Evolutionary conservation across 345 rosid species (phyloP).

Genomic region (Boechera retrofracta): DNA sequence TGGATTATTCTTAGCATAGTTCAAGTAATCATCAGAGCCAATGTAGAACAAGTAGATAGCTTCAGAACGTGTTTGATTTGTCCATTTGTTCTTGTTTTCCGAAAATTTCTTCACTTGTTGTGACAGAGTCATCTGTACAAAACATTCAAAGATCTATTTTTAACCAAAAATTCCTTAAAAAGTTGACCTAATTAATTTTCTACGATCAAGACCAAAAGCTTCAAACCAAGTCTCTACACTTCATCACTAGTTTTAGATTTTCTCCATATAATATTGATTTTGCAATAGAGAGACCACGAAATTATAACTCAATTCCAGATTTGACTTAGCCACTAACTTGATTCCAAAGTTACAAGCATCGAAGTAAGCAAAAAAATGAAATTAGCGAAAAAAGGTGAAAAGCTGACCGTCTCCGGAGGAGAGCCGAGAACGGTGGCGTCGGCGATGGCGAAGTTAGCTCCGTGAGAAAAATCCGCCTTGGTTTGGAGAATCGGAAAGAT

Average conservation of each 20-base stretch:
- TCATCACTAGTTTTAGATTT: background rate
- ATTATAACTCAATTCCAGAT: background rate
- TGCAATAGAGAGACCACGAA: background rate
- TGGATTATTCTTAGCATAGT: constrained; percentile 27
- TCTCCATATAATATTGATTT: background rate
- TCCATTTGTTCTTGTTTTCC: constrained; percentile 42
- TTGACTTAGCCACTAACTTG: background rate
- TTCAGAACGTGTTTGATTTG: constrained; percentile 26
- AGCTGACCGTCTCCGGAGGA: constrained; percentile 41
- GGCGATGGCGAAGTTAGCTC: constrained; percentile 48
- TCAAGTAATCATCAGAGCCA: constrained; percentile 45
- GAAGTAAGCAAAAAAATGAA: background rate
- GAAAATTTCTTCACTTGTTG: constrained; percentile 40
- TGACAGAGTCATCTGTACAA: constrained; percentile 38
- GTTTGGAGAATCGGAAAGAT: constrained; percentile 34
- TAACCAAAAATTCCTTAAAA: background rate
- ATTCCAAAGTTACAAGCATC: background rate
- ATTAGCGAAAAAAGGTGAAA: background rate
- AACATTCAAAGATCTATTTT: background rate
- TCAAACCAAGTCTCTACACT: background rate
- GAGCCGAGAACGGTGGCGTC: constrained; percentile 46
- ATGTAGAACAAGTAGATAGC: constrained; percentile 46
- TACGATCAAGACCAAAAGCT: background rate
- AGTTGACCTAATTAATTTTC: background rate
- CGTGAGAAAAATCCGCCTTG: constrained; percentile 44